A percentile compares a stretch with the other conserved stretches of the same genome.
These are phyloP conservation scores for Zygoascus biomembranicola DNA, from an alignment of 805 yeast genomes.

Conservation along the genomic window DNA sequence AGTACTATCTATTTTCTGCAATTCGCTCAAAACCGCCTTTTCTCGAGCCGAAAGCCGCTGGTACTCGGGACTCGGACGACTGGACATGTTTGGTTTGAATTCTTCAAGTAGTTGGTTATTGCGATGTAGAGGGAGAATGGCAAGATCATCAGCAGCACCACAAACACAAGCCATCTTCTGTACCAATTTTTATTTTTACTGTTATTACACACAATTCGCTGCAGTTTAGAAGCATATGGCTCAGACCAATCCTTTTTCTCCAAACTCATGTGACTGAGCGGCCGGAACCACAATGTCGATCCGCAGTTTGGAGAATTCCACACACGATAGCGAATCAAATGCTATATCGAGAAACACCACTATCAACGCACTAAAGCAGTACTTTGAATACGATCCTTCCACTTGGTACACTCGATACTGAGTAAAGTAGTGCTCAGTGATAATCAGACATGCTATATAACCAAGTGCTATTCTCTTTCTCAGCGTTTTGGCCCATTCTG, in stretches of 20 bases:
- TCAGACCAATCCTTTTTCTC: too few relatives aligned
- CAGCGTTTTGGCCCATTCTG: neutral
- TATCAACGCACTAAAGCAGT: slow-evolving; percentile 79
- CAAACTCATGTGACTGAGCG: too few relatives aligned
- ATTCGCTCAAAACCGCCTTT: slow-evolving; percentile 1
- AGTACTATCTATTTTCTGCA: slow-evolving; percentile 3
- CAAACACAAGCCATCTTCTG: too few relatives aligned
- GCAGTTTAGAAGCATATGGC: too few relatives aligned
- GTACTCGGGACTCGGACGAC: neutral
- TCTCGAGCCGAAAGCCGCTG: neutral
- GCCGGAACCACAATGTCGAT: neutral
- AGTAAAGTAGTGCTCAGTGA: slow-evolving; percentile 48
- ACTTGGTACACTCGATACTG: slow-evolving; percentile 68
- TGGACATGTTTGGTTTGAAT: too few relatives aligned
- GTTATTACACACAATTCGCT: too few relatives aligned
- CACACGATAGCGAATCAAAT: slow-evolving; percentile 49
- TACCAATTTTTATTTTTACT: too few relatives aligned
- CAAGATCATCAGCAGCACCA: too few relatives aligned
- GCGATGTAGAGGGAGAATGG: too few relatives aligned
- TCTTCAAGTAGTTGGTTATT: too few relatives aligned
- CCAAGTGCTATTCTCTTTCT: neutral
- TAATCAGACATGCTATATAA: neutral
- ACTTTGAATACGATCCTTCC: slow-evolving; percentile 74
- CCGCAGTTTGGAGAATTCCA: slow-evolving; percentile 1
- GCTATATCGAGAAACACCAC: slow-evolving; percentile 62